Conservation (phyloP, 306 rosid species). For the Malus sylvestris region DNA sequence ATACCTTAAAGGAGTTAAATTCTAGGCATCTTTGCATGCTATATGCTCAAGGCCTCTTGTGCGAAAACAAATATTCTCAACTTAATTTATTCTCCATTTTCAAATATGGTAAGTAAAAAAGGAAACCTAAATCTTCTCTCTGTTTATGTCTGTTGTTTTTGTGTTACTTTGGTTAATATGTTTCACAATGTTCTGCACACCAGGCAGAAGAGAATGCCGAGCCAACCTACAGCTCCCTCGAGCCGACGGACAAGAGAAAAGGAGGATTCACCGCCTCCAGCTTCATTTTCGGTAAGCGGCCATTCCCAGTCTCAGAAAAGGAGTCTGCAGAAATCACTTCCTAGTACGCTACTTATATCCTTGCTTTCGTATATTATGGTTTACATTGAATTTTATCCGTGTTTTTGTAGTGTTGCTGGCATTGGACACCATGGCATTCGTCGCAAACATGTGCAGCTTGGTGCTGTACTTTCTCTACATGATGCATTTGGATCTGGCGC, state of each 20-base stretch:
- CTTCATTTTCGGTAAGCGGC: constrained; percentile 57
- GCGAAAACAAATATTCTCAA: background rate
- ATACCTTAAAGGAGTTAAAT: constrained; percentile 28
- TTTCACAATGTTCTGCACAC: background rate
- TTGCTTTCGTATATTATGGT: background rate
- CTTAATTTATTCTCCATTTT: background rate
- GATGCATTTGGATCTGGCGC: constrained; percentile 54
- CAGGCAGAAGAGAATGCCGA: constrained; percentile 39
- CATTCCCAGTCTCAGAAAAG: background rate
- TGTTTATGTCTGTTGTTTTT: constrained; percentile 3
- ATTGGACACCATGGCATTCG: constrained; percentile 81
- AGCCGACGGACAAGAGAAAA: constrained; percentile 27
- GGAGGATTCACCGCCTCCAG: constrained; percentile 71
- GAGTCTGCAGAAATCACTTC: background rate
- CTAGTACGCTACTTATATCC: background rate
- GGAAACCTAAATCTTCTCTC: constrained; percentile 1
- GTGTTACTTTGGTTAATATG: background rate
- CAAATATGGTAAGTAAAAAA: constrained; percentile 3
- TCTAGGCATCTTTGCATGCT: constrained; percentile 17
- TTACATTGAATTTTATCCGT: background rate
- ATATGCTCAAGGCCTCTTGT: constrained; percentile 4
- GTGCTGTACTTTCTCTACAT: constrained; percentile 50
- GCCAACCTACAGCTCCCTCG: constrained; percentile 10
- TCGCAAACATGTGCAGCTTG: constrained; percentile 75
- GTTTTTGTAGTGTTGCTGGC: constrained; percentile 40